Conservation (phyloP, 1,284 basidiomycete genomes). For the Omphalotus olearius region DNA sequence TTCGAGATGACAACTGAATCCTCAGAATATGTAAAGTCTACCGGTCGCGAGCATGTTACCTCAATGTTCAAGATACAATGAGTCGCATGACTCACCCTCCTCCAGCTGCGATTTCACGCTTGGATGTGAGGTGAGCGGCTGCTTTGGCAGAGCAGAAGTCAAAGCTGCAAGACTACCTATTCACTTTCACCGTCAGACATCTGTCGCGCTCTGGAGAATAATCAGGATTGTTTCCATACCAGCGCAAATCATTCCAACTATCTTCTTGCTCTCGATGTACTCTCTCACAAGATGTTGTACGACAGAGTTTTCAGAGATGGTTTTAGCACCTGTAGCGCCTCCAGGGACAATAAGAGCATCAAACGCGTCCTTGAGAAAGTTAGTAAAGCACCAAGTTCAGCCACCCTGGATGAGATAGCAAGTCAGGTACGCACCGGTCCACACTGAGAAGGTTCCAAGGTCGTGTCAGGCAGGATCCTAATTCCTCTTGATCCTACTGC, state of each 20-base stretch:
- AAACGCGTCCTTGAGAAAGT: conserved; percentile 44
- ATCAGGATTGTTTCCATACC: conserved; percentile 36
- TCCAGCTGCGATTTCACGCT: conserved; percentile 64
- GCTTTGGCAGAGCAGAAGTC: conserved; percentile 56
- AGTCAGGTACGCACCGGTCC: conserved; percentile 36
- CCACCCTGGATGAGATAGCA: no score
- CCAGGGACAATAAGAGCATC: conserved; percentile 78
- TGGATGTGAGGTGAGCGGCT: conserved; percentile 78
- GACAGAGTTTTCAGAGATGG: conserved; percentile 52
- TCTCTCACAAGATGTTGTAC: conserved; percentile 64
- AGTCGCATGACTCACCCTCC: conserved; percentile 37
- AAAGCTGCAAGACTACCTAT: conserved; percentile 69
- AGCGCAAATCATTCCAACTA: conserved; percentile 82
- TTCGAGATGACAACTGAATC: conserved; percentile 74
- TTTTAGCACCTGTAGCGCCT: conserved; percentile 77
- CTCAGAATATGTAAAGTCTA: conserved; percentile 77
- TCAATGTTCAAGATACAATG: conserved; percentile 1
- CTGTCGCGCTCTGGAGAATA: neutral
- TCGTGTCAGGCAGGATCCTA: conserved; percentile 65
- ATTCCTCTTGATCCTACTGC: conserved; percentile 73
- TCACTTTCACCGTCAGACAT: neutral
- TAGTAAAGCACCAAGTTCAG: no score
- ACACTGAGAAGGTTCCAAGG: conserved; percentile 40
- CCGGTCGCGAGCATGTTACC: neutral
- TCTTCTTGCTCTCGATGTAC: conserved; percentile 58